These are phyloP conservation scores for Neolentinus lepideus DNA, from an alignment of 1,284 basidiomycete genomes.

Conservation along the genomic window DNA sequence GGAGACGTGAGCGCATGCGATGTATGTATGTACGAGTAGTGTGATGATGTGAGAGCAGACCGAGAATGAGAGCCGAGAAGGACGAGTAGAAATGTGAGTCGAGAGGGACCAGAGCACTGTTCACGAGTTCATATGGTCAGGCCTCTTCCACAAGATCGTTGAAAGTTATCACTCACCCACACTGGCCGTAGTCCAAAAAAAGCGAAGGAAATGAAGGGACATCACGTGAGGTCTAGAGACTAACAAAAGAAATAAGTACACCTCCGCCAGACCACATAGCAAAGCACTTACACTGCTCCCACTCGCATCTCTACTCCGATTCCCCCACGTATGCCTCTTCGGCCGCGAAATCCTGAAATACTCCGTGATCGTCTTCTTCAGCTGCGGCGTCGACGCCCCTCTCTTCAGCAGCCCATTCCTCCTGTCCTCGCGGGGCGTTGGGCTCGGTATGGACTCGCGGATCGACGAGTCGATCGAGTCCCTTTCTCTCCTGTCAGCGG, in stretches of 20 bases:
- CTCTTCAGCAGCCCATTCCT: background rate
- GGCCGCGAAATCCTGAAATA: background rate
- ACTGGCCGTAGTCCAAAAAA: background rate
- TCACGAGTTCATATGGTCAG: too few species aligned
- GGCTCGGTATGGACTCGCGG: background rate
- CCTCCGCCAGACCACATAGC: too few species aligned
- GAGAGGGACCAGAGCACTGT: too few species aligned
- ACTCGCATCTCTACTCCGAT: too few species aligned
- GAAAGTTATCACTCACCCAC: background rate
- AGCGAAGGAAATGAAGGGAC: background rate
- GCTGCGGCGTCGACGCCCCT: background rate
- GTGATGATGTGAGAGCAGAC: too few species aligned
- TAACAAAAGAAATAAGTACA: too few species aligned
- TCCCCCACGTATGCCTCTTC: background rate
- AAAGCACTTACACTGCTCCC: too few species aligned
- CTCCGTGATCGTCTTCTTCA: background rate
- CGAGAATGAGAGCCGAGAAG: too few species aligned
- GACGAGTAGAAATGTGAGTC: too few species aligned
- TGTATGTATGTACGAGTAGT: too few species aligned
- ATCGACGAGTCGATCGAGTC: background rate
- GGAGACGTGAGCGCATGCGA: too few species aligned
- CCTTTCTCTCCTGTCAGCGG: background rate
- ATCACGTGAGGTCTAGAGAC: background rate
- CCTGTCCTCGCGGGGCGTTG: background rate
- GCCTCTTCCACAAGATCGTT: too few species aligned